phyloP scores from a whole-genome alignment of 2,329 filamentous ascomycete genomes.

The Alternaria triticimaculans region DNA sequence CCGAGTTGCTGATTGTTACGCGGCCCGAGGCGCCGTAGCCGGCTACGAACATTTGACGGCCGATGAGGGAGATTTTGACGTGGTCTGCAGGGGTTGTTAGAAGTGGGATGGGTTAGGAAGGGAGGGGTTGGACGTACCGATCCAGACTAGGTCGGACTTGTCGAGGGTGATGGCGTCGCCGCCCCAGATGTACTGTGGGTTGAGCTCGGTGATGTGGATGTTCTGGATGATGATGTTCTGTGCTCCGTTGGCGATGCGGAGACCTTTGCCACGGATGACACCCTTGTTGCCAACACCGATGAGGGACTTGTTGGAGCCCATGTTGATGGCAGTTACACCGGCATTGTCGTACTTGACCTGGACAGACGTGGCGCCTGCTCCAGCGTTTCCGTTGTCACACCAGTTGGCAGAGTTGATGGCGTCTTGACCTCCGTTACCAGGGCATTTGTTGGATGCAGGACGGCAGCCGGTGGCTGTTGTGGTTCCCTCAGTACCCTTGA shows the following conservation, averaged over 20 bases:
- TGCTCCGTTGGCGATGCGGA: constrained; percentile 16
- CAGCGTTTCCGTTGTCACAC: constrained; percentile 20
- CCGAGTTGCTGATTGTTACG: constrained; percentile 27
- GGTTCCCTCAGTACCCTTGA: constrained; percentile 30
- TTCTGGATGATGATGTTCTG: constrained; percentile 50
- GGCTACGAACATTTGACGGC: constrained; percentile 23
- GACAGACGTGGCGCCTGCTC: constrained; percentile 11
- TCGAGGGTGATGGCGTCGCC: constrained; percentile 46
- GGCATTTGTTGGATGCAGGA: constrained; percentile 45
- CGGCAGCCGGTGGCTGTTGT: constrained; percentile 41
- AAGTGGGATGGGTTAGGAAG: too few species aligned
- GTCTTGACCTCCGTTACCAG: constrained; percentile 62
- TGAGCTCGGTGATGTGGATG: constrained; percentile 47
- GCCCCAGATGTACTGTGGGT: constrained; percentile 49
- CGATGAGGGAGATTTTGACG: constrained; percentile 21
- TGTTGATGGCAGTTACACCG: constrained; percentile 30
- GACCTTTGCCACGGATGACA: constrained; percentile 38
- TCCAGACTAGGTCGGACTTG: constrained; percentile 41
- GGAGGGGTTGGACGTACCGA: constrained; percentile 15
- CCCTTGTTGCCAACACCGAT: constrained; percentile 49
- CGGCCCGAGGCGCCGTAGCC: constrained; percentile 13
- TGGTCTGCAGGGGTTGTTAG: constrained; percentile 18
- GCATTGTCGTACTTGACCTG: constrained; percentile 42
- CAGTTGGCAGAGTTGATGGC: constrained; percentile 59
- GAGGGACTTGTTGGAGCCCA: constrained; percentile 51